These are phyloP conservation scores for Lactarius evosmus DNA, from an alignment of 768 basidiomycete species.

Conservation along the genomic window DNA sequence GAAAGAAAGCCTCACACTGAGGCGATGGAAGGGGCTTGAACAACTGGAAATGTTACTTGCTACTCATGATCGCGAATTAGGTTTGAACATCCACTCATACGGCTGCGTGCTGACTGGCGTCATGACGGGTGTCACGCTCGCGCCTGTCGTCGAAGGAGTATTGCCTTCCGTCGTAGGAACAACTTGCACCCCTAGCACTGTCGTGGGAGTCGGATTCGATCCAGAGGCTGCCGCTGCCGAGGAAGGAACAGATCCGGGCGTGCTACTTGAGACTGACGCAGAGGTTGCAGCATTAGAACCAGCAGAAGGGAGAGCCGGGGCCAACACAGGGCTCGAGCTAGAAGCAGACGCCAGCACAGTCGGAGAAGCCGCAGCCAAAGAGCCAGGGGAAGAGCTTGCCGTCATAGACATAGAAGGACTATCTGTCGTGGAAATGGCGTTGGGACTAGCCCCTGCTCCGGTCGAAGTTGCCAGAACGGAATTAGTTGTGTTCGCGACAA, in stretches of 20 bases:
- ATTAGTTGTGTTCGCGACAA: conserved; percentile 1
- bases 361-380: conserved; percentile 3
- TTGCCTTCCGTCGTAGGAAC: conserved; percentile 11
- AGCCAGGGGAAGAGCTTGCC: conserved; percentile 2
- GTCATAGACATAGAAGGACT: conserved; percentile 2
- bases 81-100: conserved; percentile 29
- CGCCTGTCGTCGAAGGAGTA: not conserved
- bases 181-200: conserved; percentile 17
- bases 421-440: not conserved
- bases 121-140: conserved; percentile 13
- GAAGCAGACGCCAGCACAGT: conserved; percentile 2
- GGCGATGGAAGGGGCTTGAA: not conserved
- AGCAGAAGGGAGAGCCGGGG: not conserved
- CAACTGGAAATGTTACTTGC: not conserved
- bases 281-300: not conserved
- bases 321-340: conserved; percentile 5
- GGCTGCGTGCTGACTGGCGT: conserved; percentile 26
- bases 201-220: not conserved
- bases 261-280: not conserved
- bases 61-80: conserved; percentile 3
- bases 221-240: not conserved
- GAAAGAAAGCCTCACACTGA: conserved; percentile 17
- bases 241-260: conserved; percentile 1
- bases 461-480: conserved; percentile 15
- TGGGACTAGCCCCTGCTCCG: conserved; percentile 4